Conservation (phyloP, 768 basidiomycete genomes). For the Dentipellis fragilis region DNA sequence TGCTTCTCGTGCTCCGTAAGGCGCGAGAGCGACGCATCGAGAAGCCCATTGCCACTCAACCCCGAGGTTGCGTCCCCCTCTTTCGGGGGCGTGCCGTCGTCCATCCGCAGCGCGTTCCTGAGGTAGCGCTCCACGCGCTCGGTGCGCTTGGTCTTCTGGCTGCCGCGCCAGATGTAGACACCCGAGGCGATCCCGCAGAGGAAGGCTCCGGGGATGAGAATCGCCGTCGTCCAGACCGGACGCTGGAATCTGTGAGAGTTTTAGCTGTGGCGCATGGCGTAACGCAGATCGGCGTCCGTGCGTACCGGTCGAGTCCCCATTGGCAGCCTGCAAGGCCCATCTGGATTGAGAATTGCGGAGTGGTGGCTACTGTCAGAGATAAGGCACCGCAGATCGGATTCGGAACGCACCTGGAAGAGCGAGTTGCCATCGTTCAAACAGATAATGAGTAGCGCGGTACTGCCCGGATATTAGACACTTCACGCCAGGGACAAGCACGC, state of each 20-base stretch:
- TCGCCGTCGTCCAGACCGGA: slow-evolving; percentile 61
- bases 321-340: slow-evolving; percentile 63
- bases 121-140: slow-evolving; percentile 54
- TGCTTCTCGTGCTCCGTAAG: background rate
- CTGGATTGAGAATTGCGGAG: slow-evolving; percentile 19
- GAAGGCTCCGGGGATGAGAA: slow-evolving; percentile 65
- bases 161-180: slow-evolving; percentile 66
- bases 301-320: slow-evolving; percentile 68
- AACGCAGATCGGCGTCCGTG: background rate
- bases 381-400: background rate
- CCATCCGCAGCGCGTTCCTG: slow-evolving; percentile 32
- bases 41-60: background rate
- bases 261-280: background rate
- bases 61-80: background rate
- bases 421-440: slow-evolving; percentile 69
- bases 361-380: too few species aligned
- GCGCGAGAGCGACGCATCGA: background rate
- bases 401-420: slow-evolving; percentile 52
- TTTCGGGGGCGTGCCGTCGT: slow-evolving; percentile 7
- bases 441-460: slow-evolving; percentile 65
- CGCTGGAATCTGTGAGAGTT: slow-evolving; percentile 37
- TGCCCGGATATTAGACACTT: slow-evolving; percentile 17
- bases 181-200: slow-evolving; percentile 68
- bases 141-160: slow-evolving; percentile 57
- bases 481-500: too few species aligned